Evolutionary conservation across 352 stramenopile genomes (phyloP).

Genomic region (Phytophthora pseudosyringae): DNA sequence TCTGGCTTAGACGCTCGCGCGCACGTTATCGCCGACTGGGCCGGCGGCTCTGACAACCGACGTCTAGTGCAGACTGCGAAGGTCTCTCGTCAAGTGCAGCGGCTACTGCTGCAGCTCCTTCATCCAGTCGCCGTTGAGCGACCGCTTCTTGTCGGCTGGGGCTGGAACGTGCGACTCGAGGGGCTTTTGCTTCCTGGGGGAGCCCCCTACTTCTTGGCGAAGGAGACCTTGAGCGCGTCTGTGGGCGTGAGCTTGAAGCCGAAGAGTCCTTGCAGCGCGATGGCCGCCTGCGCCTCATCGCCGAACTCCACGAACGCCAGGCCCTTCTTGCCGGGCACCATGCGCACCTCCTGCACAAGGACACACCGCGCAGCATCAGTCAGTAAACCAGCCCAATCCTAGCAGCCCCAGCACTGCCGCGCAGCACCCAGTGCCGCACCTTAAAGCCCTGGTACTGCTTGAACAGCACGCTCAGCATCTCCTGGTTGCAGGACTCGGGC

Average conservation of each 20-base stretch:
- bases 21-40: neutral
- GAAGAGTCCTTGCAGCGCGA: slow-evolving; percentile 80
- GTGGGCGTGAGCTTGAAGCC: slow-evolving; percentile 89
- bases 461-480: slow-evolving; percentile 97
- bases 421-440: slow-evolving; percentile 37
- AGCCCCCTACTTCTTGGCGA: slow-evolving; percentile 80
- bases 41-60: neutral
- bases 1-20: neutral
- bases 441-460: slow-evolving; percentile 97
- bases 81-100: neutral
- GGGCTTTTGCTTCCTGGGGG: neutral
- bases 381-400: neutral
- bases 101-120: neutral
- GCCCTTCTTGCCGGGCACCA: slow-evolving; percentile 93
- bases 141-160: no score
- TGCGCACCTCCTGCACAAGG: slow-evolving; percentile 89
- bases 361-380: slow-evolving; percentile 5
- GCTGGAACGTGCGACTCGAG: neutral
- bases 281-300: slow-evolving; percentile 82
- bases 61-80: neutral
- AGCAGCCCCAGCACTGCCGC: neutral
- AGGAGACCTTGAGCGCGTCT: slow-evolving; percentile 83
- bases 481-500: slow-evolving; percentile 94
- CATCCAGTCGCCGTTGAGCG: no score
- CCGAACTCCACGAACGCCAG: slow-evolving; percentile 98